These are phyloP conservation scores for Saccharum spontaneum DNA, from an alignment of 176 grass and related monocot species.

Conservation along the genomic window DNA sequence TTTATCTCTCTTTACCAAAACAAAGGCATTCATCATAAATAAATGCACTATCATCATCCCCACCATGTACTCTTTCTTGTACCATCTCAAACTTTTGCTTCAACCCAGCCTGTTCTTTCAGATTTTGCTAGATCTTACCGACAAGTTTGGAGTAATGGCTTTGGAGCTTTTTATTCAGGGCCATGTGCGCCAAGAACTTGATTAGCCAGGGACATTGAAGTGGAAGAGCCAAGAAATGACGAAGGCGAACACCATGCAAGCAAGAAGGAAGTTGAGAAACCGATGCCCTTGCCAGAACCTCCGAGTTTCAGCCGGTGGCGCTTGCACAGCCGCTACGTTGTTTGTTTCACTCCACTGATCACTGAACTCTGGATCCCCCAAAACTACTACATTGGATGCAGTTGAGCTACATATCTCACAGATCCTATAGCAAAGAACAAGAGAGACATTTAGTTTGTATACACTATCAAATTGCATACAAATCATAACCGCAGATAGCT, in stretches of 20 bases:
- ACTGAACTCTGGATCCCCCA: conserved; percentile 50
- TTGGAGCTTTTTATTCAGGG: conserved; percentile 47
- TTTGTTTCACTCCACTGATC: conserved; percentile 71
- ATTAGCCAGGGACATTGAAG: conserved; percentile 85
- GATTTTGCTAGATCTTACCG: conserved; percentile 41
- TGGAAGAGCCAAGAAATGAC: conserved; percentile 97
- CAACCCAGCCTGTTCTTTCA: conserved; percentile 32
- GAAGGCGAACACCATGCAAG: conserved; percentile 95
- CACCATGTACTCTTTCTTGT: conserved; percentile 6
- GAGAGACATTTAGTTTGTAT: conserved; percentile 9
- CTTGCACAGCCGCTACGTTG: conserved; percentile 25
- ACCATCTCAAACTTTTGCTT: conserved; percentile 38
- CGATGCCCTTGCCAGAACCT: conserved; percentile 92
- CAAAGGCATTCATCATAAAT: conserved; percentile 15
- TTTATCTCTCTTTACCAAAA: background rate
- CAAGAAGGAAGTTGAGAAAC: conserved; percentile 94
- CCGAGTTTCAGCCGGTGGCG: conserved; percentile 43
- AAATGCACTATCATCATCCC: conserved; percentile 33
- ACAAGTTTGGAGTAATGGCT: conserved; percentile 32
- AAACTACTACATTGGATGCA: conserved; percentile 64
- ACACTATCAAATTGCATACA: background rate
- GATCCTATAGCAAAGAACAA: conserved; percentile 45
- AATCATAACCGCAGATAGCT: background rate
- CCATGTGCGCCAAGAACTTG: background rate
- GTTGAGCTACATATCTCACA: conserved; percentile 90